These are phyloP conservation scores for Filobasidium uniguttulatum DNA, from an alignment of 1,284 basidiomycete genomes.

Conservation along the genomic window DNA sequence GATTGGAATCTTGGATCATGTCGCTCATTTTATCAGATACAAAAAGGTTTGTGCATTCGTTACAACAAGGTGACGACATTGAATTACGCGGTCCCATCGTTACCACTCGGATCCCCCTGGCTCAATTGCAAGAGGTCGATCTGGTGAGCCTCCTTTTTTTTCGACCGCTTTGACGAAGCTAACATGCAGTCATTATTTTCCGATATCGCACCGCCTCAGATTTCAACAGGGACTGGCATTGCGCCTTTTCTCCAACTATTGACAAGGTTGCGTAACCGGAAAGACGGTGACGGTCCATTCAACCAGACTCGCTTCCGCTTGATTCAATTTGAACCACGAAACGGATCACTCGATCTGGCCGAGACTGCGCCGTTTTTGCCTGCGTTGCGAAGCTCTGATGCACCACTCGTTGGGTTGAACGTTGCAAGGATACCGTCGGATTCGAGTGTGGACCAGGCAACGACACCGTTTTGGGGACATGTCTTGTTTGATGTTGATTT, in stretches of 20 bases:
- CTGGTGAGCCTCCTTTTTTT: constrained; percentile 21
- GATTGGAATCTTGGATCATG: not conserved
- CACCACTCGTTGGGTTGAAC: no score
- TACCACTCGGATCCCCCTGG: constrained; percentile 25
- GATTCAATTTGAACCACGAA: constrained; percentile 20
- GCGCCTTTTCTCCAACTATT: constrained; percentile 36
- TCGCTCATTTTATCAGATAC: not conserved
- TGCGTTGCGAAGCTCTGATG: not conserved
- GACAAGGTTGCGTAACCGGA: constrained; percentile 19
- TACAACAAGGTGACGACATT: constrained; percentile 23
- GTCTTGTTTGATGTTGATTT: not conserved
- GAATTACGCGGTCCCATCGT: constrained; percentile 33
- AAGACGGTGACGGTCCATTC: not conserved
- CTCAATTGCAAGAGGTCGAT: constrained; percentile 26
- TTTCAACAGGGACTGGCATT: constrained; percentile 35
- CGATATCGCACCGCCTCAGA: constrained; percentile 14
- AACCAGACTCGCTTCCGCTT: constrained; percentile 17
- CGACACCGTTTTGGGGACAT: not conserved
- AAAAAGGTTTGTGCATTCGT: constrained; percentile 25
- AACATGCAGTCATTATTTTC: not conserved
- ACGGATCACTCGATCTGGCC: not conserved
- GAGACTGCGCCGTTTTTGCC: not conserved
- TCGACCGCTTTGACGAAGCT: not conserved
- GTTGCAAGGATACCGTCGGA: not conserved
- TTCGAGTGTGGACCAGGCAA: not conserved